A percentile compares a stretch with the other conserved stretches of the same genome.
phyloP scores from a whole-genome alignment of 495 filamentous ascomycete genomes.

The Choiromyces venosus region DNA sequence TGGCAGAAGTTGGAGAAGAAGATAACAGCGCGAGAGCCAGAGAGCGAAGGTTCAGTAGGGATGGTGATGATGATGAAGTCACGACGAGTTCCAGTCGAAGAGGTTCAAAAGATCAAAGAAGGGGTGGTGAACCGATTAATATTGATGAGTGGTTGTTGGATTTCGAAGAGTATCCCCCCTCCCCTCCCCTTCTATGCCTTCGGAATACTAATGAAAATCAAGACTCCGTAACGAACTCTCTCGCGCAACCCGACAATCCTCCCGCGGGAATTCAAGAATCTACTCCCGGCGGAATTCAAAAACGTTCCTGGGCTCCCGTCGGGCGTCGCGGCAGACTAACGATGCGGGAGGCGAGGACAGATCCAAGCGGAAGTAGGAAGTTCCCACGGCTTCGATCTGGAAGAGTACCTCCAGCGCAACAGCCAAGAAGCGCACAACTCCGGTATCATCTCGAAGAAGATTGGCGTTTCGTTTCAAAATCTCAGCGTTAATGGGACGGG shows the following conservation, averaged over 20 bases:
- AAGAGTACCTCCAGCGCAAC: constrained; percentile 38
- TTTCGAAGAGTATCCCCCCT: constrained; percentile 31
- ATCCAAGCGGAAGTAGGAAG: constrained; percentile 9
- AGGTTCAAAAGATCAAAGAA: background rate
- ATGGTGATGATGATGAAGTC: too few relatives aligned
- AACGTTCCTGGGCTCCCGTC: background rate
- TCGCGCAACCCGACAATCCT: constrained; percentile 11
- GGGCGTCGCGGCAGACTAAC: constrained; percentile 1
- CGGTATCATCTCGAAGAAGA: constrained; percentile 55
- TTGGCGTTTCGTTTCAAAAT: constrained; percentile 75
- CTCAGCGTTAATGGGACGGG: constrained; percentile 52
- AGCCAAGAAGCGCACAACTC: constrained; percentile 27
- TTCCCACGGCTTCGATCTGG: constrained; percentile 26
- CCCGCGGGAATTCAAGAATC: constrained; percentile 12
- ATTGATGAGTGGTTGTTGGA: constrained; percentile 34
- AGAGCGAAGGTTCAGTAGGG: background rate
- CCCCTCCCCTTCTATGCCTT: background rate
- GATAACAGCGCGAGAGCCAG: too few relatives aligned
- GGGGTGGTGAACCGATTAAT: constrained; percentile 29
- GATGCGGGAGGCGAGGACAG: constrained; percentile 36
- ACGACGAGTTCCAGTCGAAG: background rate
- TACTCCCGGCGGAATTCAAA: constrained; percentile 3
- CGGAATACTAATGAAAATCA: background rate
- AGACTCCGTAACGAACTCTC: constrained; percentile 35
- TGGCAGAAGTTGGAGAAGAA: background rate